Evolutionary conservation across 2,329 filamentous ascomycete genomes (phyloP).

Genomic region (Aspergillus caelatus): DNA sequence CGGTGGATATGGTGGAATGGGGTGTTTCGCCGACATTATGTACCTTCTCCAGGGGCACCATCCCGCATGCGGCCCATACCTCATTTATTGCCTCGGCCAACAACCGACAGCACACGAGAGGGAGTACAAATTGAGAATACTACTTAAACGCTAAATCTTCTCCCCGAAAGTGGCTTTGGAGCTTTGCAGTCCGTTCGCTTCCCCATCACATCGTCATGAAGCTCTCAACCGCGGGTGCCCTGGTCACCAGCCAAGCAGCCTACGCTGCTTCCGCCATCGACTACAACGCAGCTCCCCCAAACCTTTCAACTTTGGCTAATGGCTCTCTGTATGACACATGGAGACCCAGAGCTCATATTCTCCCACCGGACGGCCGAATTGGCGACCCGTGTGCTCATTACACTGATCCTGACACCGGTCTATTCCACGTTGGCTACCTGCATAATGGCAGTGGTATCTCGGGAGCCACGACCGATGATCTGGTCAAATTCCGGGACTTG

Average conservation of each 20-base stretch:
- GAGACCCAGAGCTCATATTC: slow-evolving; percentile 22
- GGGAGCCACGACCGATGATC: slow-evolving; percentile 19
- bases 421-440: slow-evolving; percentile 24
- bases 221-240: not conserved
- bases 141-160: not conserved
- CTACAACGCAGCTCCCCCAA: slow-evolving; percentile 20
- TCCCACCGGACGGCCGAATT: slow-evolving; percentile 20
- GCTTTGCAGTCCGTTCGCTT: not conserved
- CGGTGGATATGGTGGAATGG: not conserved
- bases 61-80: not conserved
- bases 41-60: not conserved
- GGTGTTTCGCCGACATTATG: slow-evolving; percentile 6
- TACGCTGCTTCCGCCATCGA: slow-evolving; percentile 1
- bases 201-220: not conserved
- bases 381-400: slow-evolving; percentile 24
- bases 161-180: not conserved
- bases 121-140: not conserved
- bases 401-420: slow-evolving; percentile 20
- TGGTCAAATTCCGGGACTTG: slow-evolving; percentile 19
- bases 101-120: not conserved
- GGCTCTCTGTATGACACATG: slow-evolving; percentile 20
- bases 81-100: not conserved
- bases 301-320: slow-evolving; percentile 19
- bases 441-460: slow-evolving; percentile 19
- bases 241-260: slow-evolving; percentile 1